These are phyloP conservation scores for Saturnispora hagleri DNA, from an alignment of 805 yeast genomes.

Conservation along the genomic window DNA sequence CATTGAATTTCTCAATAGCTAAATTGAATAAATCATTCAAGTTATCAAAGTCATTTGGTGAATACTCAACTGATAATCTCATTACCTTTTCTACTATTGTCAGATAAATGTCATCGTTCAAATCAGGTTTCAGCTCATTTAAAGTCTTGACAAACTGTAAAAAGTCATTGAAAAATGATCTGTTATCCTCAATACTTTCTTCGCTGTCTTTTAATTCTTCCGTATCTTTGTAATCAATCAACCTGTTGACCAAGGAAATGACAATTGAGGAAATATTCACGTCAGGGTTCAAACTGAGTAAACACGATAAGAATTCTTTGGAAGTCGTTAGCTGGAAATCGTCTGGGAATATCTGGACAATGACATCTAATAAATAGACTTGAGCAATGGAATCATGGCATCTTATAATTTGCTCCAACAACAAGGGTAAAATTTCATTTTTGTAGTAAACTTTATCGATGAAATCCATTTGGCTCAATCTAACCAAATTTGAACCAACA, in stretches of 20 bases:
- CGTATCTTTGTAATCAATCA: slow-evolving; percentile 44
- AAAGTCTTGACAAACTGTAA: slow-evolving; percentile 56
- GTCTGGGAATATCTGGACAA: slow-evolving; percentile 92
- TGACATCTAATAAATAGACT: slow-evolving; percentile 81
- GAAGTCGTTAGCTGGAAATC: slow-evolving; percentile 77
- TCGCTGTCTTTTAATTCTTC: slow-evolving; percentile 19
- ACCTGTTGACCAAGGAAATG: slow-evolving; percentile 61
- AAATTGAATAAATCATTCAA: slow-evolving; percentile 53
- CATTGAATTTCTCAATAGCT: slow-evolving; percentile 31
- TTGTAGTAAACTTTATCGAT: slow-evolving; percentile 46
- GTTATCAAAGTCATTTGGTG: slow-evolving; percentile 51
- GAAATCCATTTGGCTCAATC: slow-evolving; percentile 77
- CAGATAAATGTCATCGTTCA: slow-evolving; percentile 59
- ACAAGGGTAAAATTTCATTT: slow-evolving; percentile 58
- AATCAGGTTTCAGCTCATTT: slow-evolving; percentile 48
- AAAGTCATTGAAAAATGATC: slow-evolving; percentile 47
- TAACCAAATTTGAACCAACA: slow-evolving; percentile 86
- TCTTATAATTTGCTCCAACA: slow-evolving; percentile 85
- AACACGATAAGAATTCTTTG: slow-evolving; percentile 53
- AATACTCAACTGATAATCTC: slow-evolving; percentile 50
- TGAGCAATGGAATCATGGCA: slow-evolving; percentile 91
- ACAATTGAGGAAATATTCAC: slow-evolving; percentile 62
- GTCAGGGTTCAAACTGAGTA: slow-evolving; percentile 57
- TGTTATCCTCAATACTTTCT: neutral
- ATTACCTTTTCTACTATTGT: slow-evolving; percentile 57